Conservation (phyloP, 2,329 filamentous ascomycete genomes). For the Didymella exigua region DNA sequence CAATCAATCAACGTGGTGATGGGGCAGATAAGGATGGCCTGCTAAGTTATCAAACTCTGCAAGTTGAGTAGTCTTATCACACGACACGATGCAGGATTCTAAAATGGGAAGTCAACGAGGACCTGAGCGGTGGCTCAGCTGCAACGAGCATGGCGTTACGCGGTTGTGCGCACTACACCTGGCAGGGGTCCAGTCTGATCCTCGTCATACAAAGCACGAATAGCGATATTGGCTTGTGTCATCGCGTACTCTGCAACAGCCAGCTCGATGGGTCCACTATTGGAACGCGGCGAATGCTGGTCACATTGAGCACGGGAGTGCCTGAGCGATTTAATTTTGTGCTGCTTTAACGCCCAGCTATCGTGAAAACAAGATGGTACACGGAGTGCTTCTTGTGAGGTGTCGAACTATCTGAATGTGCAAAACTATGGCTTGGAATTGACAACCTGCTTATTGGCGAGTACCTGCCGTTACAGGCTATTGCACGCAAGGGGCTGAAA, state of each 20-base stretch:
- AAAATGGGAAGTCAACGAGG: constrained; percentile 12
- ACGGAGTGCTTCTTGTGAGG: constrained; percentile 18
- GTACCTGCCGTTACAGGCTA: constrained; percentile 22
- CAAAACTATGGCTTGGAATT: constrained; percentile 1
- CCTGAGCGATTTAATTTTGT: constrained; percentile 7
- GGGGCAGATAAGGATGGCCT: background rate
- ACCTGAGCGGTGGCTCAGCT: constrained; percentile 17
- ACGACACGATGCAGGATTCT: constrained; percentile 12
- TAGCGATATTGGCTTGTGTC: constrained; percentile 38
- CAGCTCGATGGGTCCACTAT: constrained; percentile 12
- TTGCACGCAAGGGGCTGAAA: constrained; percentile 29
- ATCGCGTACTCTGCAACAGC: constrained; percentile 26
- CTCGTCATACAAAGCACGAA: constrained; percentile 37
- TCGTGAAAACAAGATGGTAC: constrained; percentile 9
- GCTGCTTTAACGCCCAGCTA: constrained; percentile 18
- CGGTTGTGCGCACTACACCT: constrained; percentile 25
- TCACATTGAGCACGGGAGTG: constrained; percentile 14
- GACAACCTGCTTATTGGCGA: constrained; percentile 17
- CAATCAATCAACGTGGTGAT: constrained; percentile 26
- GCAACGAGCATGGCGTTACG: constrained; percentile 11
- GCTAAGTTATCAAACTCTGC: background rate
- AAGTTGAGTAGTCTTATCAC: constrained; percentile 10
- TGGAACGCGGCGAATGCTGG: constrained; percentile 32
- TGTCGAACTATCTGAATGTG: constrained; percentile 15
- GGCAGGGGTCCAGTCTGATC: constrained; percentile 30